Evolutionary conservation across 2,329 filamentous ascomycete species (phyloP).

Genomic region (Cadophora gregata): DNA sequence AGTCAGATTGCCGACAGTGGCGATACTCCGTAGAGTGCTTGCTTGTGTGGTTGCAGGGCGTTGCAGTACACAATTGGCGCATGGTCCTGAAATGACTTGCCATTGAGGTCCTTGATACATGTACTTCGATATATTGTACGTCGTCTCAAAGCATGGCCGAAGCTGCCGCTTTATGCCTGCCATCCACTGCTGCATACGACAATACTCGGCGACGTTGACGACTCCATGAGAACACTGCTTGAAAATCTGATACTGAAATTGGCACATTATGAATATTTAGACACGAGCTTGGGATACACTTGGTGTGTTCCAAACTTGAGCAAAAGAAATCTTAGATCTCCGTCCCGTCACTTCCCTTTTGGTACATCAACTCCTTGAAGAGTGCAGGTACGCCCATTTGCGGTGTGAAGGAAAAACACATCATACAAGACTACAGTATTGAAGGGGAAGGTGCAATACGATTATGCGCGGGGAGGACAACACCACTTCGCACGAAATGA

Average conservation of each 20-base stretch:
- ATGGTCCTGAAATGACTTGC: background rate
- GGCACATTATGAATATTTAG: constrained; percentile 25
- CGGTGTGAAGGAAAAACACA: background rate
- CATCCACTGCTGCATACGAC: background rate
- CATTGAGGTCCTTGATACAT: background rate
- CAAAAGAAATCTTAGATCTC: background rate
- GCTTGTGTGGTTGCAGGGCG: too few species aligned
- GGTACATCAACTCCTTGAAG: background rate
- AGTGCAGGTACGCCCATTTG: background rate
- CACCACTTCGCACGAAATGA: background rate
- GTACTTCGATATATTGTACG: background rate
- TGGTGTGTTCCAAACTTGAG: background rate
- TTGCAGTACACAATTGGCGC: background rate
- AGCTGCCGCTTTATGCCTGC: background rate
- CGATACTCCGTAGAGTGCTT: too few species aligned
- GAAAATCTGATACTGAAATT: constrained; percentile 22
- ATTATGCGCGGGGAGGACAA: too few species aligned
- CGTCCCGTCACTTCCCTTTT: background rate
- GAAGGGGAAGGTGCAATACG: too few species aligned
- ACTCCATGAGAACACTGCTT: constrained; percentile 23
- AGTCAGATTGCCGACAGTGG: too few species aligned
- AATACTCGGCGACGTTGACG: constrained; percentile 27
- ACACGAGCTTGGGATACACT: background rate
- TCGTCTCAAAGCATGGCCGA: background rate
- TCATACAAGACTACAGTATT: background rate